Base-by-base conservation (phyloP, 176 grass and related monocot species). In the Aegilops speltoides region DNA sequence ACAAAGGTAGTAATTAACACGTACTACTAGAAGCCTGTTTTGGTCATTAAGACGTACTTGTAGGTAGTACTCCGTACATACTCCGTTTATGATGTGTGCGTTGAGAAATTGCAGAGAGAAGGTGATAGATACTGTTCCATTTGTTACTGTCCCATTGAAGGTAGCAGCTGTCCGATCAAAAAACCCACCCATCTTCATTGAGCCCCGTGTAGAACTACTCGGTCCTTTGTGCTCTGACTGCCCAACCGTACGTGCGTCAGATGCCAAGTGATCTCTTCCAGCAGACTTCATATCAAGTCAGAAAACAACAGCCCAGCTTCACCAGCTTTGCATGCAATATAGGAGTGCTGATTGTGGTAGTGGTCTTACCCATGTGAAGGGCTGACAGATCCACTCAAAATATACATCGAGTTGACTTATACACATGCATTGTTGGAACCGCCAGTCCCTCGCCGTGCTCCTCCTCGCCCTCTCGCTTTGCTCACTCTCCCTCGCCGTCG, bases 111-210 rank as follows among this genome's bases (percentile, higher is more conserved):
- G 0, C 7, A 52, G 2, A 16, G 15, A 17, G 15, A 22, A 19
- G 54, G 17, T 3, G 54, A 22, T 57, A 20, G 19, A 22, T 89
- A 89, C 87, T 85, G 68, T 85, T 89, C 66, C 40, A 89, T 79
- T 70, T 78, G 50, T 84, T 89, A 80, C 66, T 89, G 76, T 89
- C 85, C 69, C 65, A 88, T 84, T 79, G 74, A 22, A 82, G 56
- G 36, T 57, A 77, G 31, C 11, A 59, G 50, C 43, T 65, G 52
- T 33, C 31, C 15, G 19, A 57, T 57, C 2, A 34, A 37, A 70
- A 29, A 31, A 48, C 5, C 14, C 31, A 34, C 46, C 77, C 8
- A 88, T 83, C 62, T 46, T 68, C 26, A 52, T 83, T 68, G 86
- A 88, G 80, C 59, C 64, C 73, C 48, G 86, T 88, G 80, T 83